These are phyloP conservation scores for Xylaria curta DNA, from an alignment of 495 filamentous ascomycete species.

Conservation along the genomic window DNA sequence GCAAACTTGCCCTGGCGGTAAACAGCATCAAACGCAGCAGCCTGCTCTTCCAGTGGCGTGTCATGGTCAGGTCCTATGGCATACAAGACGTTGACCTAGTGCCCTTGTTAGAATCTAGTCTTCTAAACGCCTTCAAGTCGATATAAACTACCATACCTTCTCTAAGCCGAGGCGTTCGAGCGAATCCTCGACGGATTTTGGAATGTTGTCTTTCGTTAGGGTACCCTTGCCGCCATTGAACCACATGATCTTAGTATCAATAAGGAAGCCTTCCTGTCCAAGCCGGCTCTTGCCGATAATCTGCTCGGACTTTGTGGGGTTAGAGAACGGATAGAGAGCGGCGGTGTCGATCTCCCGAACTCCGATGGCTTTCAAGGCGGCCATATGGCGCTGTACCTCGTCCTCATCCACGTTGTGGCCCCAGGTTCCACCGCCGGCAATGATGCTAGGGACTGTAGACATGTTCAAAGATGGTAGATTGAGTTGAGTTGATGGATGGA, in stretches of 20 bases:
- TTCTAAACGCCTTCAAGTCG: not conserved
- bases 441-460: conserved; percentile 20
- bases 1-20: conserved; percentile 46
- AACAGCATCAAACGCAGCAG: conserved; percentile 46
- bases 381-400: conserved; percentile 12
- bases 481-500: not conserved
- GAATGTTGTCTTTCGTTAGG: not conserved
- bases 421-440: conserved; percentile 20
- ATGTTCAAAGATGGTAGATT: not conserved
- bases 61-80: conserved; percentile 49
- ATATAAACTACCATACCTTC: not conserved
- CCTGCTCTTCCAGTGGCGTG: conserved; percentile 50
- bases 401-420: conserved; percentile 19
- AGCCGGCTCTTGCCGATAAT: conserved; percentile 29
- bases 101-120: not conserved
- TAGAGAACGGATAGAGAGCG: conserved; percentile 23
- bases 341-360: conserved; percentile 40
- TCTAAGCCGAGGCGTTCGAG: not conserved
- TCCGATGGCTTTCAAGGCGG: conserved; percentile 24
- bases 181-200: not conserved
- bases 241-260: not conserved
- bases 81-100: conserved; percentile 44
- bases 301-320: conserved; percentile 25
- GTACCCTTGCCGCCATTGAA: not conserved
- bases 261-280: not conserved